Evolutionary conservation across 371 early-diverging fungal genomes (phyloP), one percentile per base, ranked within the genome.

Genomic region (Syncephalastrum contaminatum): DNA sequence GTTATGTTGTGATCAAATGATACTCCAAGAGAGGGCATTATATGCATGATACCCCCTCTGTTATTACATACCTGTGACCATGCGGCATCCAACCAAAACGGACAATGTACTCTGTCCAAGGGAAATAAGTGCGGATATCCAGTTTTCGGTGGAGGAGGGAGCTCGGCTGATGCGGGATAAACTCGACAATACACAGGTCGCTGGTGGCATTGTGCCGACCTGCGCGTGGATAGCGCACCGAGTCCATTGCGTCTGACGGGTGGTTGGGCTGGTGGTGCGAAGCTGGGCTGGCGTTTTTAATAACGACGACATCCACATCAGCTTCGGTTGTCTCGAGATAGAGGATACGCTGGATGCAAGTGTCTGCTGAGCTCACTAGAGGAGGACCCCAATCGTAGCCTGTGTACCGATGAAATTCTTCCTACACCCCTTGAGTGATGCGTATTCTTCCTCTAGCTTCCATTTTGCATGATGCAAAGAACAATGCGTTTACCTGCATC

Each of bases 31-130:
- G 10, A 30, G 36, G 10, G 10, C 2, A 12, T 1, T 12, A 6
- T 10, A 30, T 30, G 36, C 36, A 19, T 12, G 42, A 27, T 45
- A 36, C n/a, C 36, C 20, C 4, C 45, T 24, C 16, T 43, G 48
- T 49, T 12, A 44, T 22, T 8, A 8, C 24, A 52, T 67, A 86
- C 84, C 83, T 79, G 47, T 81, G 46, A 4, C 82, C 85, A 52
- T 80, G 75, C 0, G 88, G 82, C 19, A 85, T 42, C 93, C 93
- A 92, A 0, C 88, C 91, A 63, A 86, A 81, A 19, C 93, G 75
- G 10, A 84, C 85, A 42, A 89, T 82, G 56, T 92, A 92, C 62
- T 90, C 91, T 27, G 75, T 53, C 91, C 93, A 90, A 8, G 91
- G 87, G 48, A 85, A 90, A 51, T 16, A 51, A 19, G 10, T 18